These are phyloP conservation scores for Plasmodium relictum DNA, from an alignment of 169 alveolate genomes.

Conservation along the genomic window DNA sequence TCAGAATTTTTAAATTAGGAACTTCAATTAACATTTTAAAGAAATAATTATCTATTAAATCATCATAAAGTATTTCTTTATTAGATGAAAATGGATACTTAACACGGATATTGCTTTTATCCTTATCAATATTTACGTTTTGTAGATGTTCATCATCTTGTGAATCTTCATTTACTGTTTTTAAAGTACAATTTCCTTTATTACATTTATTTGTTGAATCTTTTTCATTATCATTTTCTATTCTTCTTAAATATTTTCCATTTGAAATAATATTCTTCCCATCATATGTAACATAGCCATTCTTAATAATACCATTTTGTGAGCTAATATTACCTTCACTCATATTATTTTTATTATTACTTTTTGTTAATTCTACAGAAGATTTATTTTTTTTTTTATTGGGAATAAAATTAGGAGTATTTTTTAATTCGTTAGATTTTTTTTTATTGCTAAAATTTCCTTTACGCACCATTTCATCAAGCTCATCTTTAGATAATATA, in stretches of 20 bases:
- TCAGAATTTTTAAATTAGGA: no score
- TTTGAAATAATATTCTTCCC: slow-evolving; percentile 8
- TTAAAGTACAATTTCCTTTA: no score
- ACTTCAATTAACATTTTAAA: no score
- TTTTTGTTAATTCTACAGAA: neutral
- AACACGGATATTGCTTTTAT: no score
- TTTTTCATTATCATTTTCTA: slow-evolving; percentile 32
- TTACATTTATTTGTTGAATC: neutral
- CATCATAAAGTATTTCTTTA: no score
- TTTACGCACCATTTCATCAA: slow-evolving; percentile 26
- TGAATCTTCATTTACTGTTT: neutral
- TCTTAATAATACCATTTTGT: neutral
- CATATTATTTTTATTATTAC: neutral
- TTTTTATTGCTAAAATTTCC: neutral
- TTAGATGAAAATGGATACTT: no score
- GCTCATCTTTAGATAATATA: slow-evolving; percentile 52
- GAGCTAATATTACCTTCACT: neutral
- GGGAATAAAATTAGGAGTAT: neutral
- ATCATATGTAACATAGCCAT: slow-evolving; percentile 30
- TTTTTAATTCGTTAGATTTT: neutral
- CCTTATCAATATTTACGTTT: no score
- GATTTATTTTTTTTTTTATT: neutral
- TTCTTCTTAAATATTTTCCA: slow-evolving; percentile 7
- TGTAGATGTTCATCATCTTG: slow-evolving; percentile 8
- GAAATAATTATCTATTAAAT: no score